These are phyloP conservation scores for Comarum palustre DNA, from an alignment of 306 rosid genomes.

Conservation along the genomic window DNA sequence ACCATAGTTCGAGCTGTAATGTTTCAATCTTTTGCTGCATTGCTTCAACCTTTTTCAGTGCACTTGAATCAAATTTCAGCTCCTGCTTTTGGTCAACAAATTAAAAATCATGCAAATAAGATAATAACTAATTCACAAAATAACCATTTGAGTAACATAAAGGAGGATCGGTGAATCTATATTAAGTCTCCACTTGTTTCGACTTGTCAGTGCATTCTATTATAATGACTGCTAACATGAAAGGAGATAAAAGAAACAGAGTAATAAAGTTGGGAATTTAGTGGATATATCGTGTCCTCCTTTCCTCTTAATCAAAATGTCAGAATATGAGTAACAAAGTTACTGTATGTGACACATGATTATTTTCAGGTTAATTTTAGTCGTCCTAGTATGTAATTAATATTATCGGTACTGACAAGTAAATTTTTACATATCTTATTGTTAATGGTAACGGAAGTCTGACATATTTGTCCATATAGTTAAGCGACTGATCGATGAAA, in stretches of 20 bases:
- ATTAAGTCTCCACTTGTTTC: neutral
- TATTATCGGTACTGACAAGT: neutral
- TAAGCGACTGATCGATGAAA: neutral
- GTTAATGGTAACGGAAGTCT: neutral
- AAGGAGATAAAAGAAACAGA: too few species aligned
- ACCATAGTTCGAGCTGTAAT: neutral
- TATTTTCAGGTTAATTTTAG: too few species aligned
- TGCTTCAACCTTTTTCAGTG: neutral
- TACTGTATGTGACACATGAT: too few species aligned
- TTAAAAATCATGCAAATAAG: neutral
- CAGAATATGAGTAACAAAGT: too few species aligned
- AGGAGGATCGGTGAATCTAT: neutral
- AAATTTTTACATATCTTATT: too few species aligned
- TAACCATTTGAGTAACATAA: neutral
- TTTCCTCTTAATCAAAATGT: too few species aligned
- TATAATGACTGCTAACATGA: too few species aligned
- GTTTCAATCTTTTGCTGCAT: conserved; percentile 5
- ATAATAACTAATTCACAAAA: neutral
- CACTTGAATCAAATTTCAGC: neutral
- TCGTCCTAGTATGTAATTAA: neutral
- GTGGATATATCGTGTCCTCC: too few species aligned
- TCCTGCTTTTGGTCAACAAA: neutral
- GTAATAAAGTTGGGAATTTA: too few species aligned
- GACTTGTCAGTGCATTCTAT: too few species aligned
- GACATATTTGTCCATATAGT: neutral